A percentile compares a stretch with the other conserved stretches of the same genome.
Conservation (phyloP, 140 eudicot genomes). For the Flaveria floridana region DNA sequence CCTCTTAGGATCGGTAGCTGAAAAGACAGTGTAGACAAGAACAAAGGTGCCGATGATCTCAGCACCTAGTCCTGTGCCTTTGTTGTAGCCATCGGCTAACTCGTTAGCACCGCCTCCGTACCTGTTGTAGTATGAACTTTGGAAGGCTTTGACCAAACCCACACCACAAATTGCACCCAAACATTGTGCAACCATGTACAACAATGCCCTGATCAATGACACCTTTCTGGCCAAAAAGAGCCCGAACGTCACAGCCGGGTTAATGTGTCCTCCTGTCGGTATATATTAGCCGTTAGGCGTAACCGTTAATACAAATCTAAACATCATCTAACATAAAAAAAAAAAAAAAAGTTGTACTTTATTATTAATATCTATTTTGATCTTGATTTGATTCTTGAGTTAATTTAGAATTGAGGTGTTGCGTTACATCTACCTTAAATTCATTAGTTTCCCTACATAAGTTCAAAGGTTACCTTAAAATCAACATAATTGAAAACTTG, state of each 20-base stretch:
- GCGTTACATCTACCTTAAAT: no score
- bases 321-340: no score
- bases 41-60: slow-evolving; percentile 81
- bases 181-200: slow-evolving; percentile 73
- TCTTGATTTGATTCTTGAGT: no score
- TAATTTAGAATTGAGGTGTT: no score
- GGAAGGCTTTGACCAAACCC: slow-evolving; percentile 75
- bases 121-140: slow-evolving; percentile 53
- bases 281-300: no score
- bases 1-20: slow-evolving; percentile 83
- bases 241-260: slow-evolving; percentile 80
- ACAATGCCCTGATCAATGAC: slow-evolving; percentile 57
- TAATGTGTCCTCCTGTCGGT: slow-evolving; percentile 63
- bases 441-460: no score
- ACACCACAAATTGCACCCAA: slow-evolving; percentile 79
- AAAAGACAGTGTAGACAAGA: slow-evolving; percentile 76
- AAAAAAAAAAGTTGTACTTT: no score
- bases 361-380: no score
- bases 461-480: no score
- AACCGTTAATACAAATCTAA: no score
- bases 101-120: slow-evolving; percentile 77
- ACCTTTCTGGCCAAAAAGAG: slow-evolving; percentile 68
- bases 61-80: slow-evolving; percentile 61
- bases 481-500: no score
- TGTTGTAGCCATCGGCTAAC: slow-evolving; percentile 64